Evolutionary conservation across 78 protist species (phyloP), one percentile per base, ranked within the genome.

Genomic region (Dictyostelium discoideum): DNA sequence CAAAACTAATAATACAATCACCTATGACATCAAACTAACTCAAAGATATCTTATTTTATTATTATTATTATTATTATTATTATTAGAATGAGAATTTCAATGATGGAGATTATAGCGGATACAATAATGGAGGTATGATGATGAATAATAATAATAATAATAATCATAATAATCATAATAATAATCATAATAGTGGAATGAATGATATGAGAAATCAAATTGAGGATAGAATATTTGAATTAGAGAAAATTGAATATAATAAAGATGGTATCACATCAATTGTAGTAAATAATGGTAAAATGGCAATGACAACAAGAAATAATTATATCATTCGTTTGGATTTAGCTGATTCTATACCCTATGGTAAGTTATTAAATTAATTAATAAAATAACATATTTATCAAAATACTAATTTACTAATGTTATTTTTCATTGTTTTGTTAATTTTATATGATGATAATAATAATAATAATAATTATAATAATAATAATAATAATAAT

Each of bases 301-400:
- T 93, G 79, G 69, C 87, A 29, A 93, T 93, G 48, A 85, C 96
- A 5, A 60, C 87, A 8, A 44, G 78, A 11, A 14, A 22, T 13
- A 50, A 67, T 16, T 22, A 22, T 29, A 85, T 93, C 50, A 63
- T 65, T 46, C 92, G 96, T 76, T 54, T 86, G 20, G 96, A 93
- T 76, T 18, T 85, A 2, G 32, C 39, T 2, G 76, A 93, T 39
- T 85, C 86, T 29, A 1, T 22, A 5, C 42, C 85, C 2, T 78
- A 93, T 54, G 96, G 85, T 81, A 81, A 9, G 32, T 60, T 37
- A 18, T 14, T 32, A 32, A 73, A 22, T 13, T 11, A 24, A 32
- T 32, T 32, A 32, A 32, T 32, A 32, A 32, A 32, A 32, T 32
- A 32, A 32, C 37, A 1, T 1, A 32, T 32, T 32, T 32, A 32